A percentile compares a stretch with the other conserved stretches of the same genome.
Evolutionary conservation across 2,329 filamentous ascomycete genomes (phyloP).

Genomic region (Knufia petricola): DNA sequence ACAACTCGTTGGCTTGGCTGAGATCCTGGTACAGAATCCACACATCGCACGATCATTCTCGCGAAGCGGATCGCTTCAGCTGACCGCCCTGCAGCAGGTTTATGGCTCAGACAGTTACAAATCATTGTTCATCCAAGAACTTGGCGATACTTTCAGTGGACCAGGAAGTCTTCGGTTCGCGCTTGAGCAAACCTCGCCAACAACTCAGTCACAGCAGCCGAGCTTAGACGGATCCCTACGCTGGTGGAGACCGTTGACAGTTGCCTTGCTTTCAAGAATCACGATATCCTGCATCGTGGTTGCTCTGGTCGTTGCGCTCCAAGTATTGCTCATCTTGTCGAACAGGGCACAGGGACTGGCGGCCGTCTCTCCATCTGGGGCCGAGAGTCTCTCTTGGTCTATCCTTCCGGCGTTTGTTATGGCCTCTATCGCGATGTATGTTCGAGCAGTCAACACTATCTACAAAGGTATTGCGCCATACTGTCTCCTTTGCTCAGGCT

Average conservation of each 20-base stretch:
- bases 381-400: background rate
- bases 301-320: background rate
- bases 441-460: background rate
- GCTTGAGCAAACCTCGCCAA: background rate
- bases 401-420: background rate
- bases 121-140: background rate
- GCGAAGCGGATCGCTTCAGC: background rate
- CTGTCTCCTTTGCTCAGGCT: background rate
- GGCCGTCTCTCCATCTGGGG: background rate
- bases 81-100: background rate
- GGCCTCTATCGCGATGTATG: background rate
- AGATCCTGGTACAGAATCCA: background rate
- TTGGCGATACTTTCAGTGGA: too few relatives aligned
- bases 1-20: background rate
- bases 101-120: background rate
- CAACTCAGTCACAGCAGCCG: background rate
- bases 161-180: background rate
- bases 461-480: background rate
- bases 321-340: background rate
- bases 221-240: background rate
- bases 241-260: background rate
- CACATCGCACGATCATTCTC: background rate
- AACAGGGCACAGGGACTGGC: background rate
- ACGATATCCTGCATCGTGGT: background rate
- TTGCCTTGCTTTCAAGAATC: background rate